These are phyloP conservation scores for Abelmoschus esculentus DNA, from an alignment of 345 rosid genomes.

Conservation along the genomic window DNA sequence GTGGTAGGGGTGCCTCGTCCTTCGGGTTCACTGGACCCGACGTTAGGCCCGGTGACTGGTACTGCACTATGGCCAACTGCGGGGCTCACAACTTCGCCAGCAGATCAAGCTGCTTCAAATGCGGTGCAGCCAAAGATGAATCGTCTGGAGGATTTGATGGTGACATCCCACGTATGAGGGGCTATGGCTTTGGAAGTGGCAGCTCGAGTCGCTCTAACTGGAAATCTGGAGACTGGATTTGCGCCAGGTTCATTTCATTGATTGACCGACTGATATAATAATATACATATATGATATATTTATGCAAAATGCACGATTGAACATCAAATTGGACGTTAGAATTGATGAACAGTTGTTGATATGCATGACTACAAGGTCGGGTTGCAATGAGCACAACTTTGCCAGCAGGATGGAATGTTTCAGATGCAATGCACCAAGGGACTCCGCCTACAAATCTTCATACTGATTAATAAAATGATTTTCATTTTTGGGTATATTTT, in stretches of 20 bases:
- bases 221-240: slow-evolving; percentile 87
- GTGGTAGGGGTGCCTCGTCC: slow-evolving; percentile 32
- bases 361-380: slow-evolving; percentile 32
- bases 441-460: slow-evolving; percentile 28
- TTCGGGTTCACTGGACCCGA: slow-evolving; percentile 65
- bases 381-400: slow-evolving; percentile 87
- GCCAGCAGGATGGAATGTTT: slow-evolving; percentile 90
- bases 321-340: background rate
- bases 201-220: slow-evolving; percentile 51
- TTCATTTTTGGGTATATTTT: slow-evolving; percentile 12
- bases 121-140: slow-evolving; percentile 54
- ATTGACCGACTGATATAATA: no score
- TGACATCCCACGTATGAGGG: slow-evolving; percentile 33
- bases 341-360: background rate
- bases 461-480: slow-evolving; percentile 16
- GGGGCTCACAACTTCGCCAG: slow-evolving; percentile 79
- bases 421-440: slow-evolving; percentile 87
- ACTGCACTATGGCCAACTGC: slow-evolving; percentile 52
- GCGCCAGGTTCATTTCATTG: slow-evolving; percentile 37
- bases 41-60: slow-evolving; percentile 78
- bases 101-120: slow-evolving; percentile 59
- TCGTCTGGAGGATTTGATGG: slow-evolving; percentile 20
- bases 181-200: slow-evolving; percentile 27
- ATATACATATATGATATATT: background rate
- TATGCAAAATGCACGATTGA: background rate